phyloP scores from a whole-genome alignment of 441 rosid species.

The Lepidium campestre region DNA sequence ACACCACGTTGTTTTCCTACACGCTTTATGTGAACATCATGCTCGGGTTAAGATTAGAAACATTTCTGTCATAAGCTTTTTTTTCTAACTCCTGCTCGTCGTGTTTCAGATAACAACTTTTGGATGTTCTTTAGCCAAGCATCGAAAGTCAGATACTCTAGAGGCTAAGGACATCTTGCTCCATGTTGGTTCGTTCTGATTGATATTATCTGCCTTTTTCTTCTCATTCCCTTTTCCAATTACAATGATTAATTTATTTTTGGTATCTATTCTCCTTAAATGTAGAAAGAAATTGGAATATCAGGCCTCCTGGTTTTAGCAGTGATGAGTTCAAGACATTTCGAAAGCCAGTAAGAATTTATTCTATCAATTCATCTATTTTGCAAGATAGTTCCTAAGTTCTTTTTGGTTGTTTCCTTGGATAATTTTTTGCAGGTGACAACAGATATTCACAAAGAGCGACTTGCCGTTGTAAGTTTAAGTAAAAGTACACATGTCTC shows the following conservation, averaged over 20 bases:
- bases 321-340: conserved; percentile 87
- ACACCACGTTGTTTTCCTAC: conserved; percentile 1
- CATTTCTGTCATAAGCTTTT: neutral
- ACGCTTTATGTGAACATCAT: neutral
- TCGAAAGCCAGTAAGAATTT: conserved; percentile 54
- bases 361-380: neutral
- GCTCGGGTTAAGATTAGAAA: neutral
- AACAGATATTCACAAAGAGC: conserved; percentile 82
- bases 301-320: conserved; percentile 80
- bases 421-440: conserved; percentile 46
- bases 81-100: conserved; percentile 6
- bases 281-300: conserved; percentile 86
- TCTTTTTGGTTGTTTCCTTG: conserved; percentile 4
- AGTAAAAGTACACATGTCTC: neutral
- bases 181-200: conserved; percentile 68
- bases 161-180: conserved; percentile 93
- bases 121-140: conserved; percentile 91
- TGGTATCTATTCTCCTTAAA: conserved; percentile 16
- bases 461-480: conserved; percentile 64
- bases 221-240: conserved; percentile 11
- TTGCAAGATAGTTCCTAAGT: neutral
- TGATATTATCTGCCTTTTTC: neutral
- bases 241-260: conserved; percentile 1
- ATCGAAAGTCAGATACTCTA: conserved; percentile 77
- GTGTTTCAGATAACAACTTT: conserved; percentile 73